Conservation (phyloP, 495 filamentous ascomycete genomes). For the Neurospora tetrasperma region DNA sequence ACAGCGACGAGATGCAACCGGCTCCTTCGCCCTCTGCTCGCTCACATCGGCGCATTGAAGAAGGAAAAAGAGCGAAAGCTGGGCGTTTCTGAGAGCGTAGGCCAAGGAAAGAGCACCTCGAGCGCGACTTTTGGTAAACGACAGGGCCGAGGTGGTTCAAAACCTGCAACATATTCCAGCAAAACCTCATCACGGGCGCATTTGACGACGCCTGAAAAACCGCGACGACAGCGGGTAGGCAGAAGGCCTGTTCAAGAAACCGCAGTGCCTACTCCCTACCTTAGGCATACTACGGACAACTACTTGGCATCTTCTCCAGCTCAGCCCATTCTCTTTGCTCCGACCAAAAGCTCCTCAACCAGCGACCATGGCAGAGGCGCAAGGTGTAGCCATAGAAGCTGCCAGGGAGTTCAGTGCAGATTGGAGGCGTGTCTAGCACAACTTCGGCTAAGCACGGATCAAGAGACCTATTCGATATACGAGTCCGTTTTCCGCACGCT, state of each 20-base stretch:
- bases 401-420: constrained; percentile 4
- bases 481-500: constrained; percentile 36
- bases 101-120: not conserved
- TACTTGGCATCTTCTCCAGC: constrained; percentile 11
- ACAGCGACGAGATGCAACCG: constrained; percentile 46
- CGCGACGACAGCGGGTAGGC: constrained; percentile 2
- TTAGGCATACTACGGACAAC: constrained; percentile 17
- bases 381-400: constrained; percentile 6
- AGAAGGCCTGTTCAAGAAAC: constrained; percentile 11
- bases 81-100: not conserved
- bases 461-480: constrained; percentile 7
- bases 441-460: constrained; percentile 5
- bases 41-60: constrained; percentile 40
- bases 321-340: not conserved
- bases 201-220: constrained; percentile 9
- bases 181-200: constrained; percentile 7
- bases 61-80: constrained; percentile 24
- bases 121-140: not conserved
- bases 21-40: constrained; percentile 43
- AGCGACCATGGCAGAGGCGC: not conserved
- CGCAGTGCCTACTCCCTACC: constrained; percentile 18
- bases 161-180: constrained; percentile 11
- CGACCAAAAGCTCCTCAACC: not conserved
- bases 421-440: constrained; percentile 11
- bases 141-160: not conserved